Evolutionary conservation across 192 early-diverging fungal species (phyloP).

Genomic region (Backusella psychrophila): DNA sequence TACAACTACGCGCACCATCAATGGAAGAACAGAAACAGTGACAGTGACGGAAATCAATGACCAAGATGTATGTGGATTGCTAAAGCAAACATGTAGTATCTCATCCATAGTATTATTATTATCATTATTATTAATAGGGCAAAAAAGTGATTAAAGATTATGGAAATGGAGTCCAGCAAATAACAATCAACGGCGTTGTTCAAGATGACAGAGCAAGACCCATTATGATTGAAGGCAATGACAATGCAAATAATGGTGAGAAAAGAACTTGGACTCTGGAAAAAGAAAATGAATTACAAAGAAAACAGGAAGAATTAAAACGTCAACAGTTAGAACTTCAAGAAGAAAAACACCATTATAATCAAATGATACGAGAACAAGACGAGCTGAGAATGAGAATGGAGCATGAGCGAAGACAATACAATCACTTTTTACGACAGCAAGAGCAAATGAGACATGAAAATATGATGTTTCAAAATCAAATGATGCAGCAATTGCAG

Average conservation of each 20-base stretch:
- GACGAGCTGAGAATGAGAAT: background rate
- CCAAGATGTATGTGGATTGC: conserved; percentile 6
- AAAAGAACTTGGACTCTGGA: background rate
- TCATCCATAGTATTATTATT: too few species aligned
- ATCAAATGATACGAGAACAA: background rate
- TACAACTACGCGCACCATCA: conserved; percentile 10
- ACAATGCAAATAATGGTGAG: background rate
- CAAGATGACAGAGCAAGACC: background rate
- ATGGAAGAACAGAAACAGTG: conserved; percentile 12
- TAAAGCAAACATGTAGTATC: too few species aligned
- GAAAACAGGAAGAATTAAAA: conserved; percentile 2
- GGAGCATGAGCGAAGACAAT: background rate
- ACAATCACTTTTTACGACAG: background rate
- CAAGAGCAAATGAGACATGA: background rate
- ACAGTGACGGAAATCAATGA: conserved; percentile 17
- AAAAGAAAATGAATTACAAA: conserved; percentile 5
- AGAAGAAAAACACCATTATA: background rate
- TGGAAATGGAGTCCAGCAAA: background rate
- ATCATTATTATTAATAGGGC: background rate
- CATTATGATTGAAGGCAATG: background rate
- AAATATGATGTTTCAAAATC: background rate
- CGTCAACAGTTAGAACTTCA: background rate
- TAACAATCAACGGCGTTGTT: background rate
- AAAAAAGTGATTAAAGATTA: conserved; percentile 8
- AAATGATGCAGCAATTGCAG: background rate